A percentile compares a stretch with the other conserved stretches of the same genome.
Evolutionary conservation across 495 filamentous ascomycete species (phyloP).

Genomic region (Penicillium waksmanii): DNA sequence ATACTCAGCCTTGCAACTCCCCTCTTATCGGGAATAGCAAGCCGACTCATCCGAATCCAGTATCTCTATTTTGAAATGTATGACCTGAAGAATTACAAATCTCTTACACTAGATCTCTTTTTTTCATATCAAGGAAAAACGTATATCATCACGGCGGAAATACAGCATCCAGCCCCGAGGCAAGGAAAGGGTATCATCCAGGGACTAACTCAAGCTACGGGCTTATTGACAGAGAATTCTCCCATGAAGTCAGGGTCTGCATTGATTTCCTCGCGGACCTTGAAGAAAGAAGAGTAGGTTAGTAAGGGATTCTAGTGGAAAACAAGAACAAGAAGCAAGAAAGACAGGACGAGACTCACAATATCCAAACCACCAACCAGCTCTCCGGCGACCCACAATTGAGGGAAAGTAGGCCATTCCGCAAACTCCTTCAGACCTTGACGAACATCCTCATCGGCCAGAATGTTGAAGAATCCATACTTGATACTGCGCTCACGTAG

Average conservation of each 20-base stretch:
- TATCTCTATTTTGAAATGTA: constrained; percentile 6
- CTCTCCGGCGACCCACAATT: constrained; percentile 82
- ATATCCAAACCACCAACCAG: constrained; percentile 95
- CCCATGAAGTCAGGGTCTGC: constrained; percentile 79
- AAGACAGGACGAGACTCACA: constrained; percentile 57
- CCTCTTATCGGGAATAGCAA: background rate
- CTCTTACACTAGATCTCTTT: constrained; percentile 12
- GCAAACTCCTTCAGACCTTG: constrained; percentile 94
- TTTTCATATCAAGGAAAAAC: constrained; percentile 22
- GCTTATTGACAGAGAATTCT: constrained; percentile 58
- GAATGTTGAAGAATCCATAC: constrained; percentile 98
- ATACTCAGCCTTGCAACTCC: too few species aligned
- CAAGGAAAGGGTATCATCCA: constrained; percentile 31
- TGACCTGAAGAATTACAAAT: constrained; percentile 4
- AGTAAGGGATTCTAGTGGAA: constrained; percentile 16
- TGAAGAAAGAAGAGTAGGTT: constrained; percentile 39
- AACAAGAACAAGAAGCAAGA: background rate
- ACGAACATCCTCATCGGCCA: constrained; percentile 96
- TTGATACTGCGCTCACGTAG: constrained; percentile 86
- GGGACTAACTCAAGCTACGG: constrained; percentile 18
- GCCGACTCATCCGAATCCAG: background rate
- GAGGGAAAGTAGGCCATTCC: constrained; percentile 96
- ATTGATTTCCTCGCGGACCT: constrained; percentile 76
- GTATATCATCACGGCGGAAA: constrained; percentile 26
- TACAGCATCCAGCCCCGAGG: constrained; percentile 18